Base-by-base conservation (phyloP, 352 stramenopile species). In the Halophytophthora polymorphica region DNA sequence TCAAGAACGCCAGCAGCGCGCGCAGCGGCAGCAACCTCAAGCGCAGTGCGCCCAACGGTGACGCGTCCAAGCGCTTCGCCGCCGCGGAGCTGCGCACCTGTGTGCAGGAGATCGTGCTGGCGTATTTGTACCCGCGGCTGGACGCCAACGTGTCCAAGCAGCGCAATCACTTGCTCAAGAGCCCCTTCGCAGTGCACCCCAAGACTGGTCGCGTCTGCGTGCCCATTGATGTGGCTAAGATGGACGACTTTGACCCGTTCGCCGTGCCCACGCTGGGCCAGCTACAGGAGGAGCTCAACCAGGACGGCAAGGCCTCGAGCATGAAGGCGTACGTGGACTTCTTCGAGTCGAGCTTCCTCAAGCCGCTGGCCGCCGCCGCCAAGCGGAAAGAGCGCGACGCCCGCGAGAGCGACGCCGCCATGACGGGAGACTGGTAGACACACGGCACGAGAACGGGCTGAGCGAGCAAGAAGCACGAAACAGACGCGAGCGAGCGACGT, bases 141-240 rank as follows among this genome's bases (percentile, higher is more conserved):
- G 97, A 99, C 96, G 97, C 98, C 34, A 99, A 99, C 71, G 97
- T 99, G 45, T 99, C 96, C 55, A 99, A 99, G 69, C 93, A 98
- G 66, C 86, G 96, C 50, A 99, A 99, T 87, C 97, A 99, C 84
- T 98, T 99, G 79, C 82, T 99, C 34, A 99, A 99, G 73, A 97
- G 79, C 72, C 97, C 97, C 23, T 99, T 99, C 61, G 97, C 93
- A 22, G 93, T 98, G 19, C 96, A 99, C 68, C 96, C 96, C 6
- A 99, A 99, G 81, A 98, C 95, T 0, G 94, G 97, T 17, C 79
- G 96, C 19, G 96, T 99, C 12, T 99, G 97, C 72, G 96, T 99
- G 17, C 97, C 97, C 0, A 97, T 99, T 44, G 53, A 80, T 86
- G 63, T 80, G 57, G 34, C 61, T 21, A 66, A 77, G 5, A 83